These are phyloP conservation scores for Yarrowia sp. DNA, from an alignment of 805 yeast genomes.

Conservation along the genomic window DNA sequence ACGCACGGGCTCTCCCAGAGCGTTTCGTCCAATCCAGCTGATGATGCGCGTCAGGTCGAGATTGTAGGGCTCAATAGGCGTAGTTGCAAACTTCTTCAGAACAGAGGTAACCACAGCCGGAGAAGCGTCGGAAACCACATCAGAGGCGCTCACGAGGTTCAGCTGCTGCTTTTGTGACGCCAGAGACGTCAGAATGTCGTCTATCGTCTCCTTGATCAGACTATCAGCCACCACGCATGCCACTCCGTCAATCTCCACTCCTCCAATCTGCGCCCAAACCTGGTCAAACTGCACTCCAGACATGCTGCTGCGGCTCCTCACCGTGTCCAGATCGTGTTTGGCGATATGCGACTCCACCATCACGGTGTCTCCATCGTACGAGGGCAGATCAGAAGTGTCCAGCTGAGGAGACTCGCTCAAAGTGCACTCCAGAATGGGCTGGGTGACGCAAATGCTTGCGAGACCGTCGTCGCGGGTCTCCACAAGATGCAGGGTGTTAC, in stretches of 20 bases:
- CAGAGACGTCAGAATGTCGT: conserved; percentile 34
- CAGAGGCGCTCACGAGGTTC: conserved; percentile 26
- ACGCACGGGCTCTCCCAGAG: conserved; percentile 43
- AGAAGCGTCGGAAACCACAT: conserved; percentile 41
- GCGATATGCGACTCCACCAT: not conserved
- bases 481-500: conserved; percentile 17
- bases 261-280: conserved; percentile 55
- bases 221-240: conserved; percentile 40
- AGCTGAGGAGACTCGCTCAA: not conserved
- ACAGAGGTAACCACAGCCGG: conserved; percentile 50
- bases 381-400: not conserved
- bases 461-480: conserved; percentile 40
- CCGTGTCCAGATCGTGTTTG: not conserved
- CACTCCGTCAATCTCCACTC: conserved; percentile 51
- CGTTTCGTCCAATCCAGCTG: conserved; percentile 61
- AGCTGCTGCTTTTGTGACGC: conserved; percentile 21
- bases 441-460: not conserved
- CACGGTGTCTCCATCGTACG: not conserved
- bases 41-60: conserved; percentile 49
- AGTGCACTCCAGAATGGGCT: conserved; percentile 13
- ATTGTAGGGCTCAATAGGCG: conserved; percentile 35
- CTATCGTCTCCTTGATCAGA: conserved; percentile 33
- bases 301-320: conserved; percentile 40
- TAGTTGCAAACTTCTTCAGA: conserved; percentile 47
- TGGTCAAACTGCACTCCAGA: conserved; percentile 53